Conservation (phyloP, 1,284 basidiomycete genomes). For the Apiotrichum mycotoxinovorans region DNA sequence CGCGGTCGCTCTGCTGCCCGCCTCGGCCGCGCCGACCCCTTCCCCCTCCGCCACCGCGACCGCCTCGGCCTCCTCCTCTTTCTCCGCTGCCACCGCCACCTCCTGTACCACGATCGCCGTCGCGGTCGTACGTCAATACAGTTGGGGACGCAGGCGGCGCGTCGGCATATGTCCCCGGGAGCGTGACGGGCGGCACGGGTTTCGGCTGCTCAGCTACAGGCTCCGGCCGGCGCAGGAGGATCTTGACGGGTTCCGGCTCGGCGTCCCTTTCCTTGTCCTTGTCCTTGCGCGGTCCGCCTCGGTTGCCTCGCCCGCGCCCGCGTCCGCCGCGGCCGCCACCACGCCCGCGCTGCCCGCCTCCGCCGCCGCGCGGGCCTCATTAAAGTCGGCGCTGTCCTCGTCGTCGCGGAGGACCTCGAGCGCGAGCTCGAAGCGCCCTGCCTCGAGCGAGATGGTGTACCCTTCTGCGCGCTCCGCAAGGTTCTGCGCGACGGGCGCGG, state of each 20-base stretch:
- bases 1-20: constrained; percentile 14
- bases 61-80: neutral
- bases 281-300: constrained; percentile 3
- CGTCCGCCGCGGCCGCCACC: constrained; percentile 13
- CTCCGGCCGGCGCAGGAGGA: constrained; percentile 38
- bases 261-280: constrained; percentile 4
- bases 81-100: neutral
- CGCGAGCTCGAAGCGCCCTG: constrained; percentile 40
- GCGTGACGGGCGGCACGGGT: neutral
- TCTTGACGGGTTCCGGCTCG: constrained; percentile 35
- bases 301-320: constrained; percentile 12
- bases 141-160: constrained; percentile 3
- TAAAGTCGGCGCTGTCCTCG: constrained; percentile 32
- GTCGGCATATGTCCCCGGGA: neutral
- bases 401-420: constrained; percentile 44
- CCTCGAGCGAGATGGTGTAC: constrained; percentile 40
- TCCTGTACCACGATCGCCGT: neutral
- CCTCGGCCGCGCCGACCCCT: constrained; percentile 17
- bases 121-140: neutral
- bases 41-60: neutral
- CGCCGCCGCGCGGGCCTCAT: constrained; percentile 3
- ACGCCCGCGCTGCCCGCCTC: constrained; percentile 9
- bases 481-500: neutral
- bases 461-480: constrained; percentile 41
- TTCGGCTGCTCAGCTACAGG: neutral